Evolutionary conservation across 768 basidiomycete genomes (phyloP).

Genomic region (Boletellus sp.): DNA sequence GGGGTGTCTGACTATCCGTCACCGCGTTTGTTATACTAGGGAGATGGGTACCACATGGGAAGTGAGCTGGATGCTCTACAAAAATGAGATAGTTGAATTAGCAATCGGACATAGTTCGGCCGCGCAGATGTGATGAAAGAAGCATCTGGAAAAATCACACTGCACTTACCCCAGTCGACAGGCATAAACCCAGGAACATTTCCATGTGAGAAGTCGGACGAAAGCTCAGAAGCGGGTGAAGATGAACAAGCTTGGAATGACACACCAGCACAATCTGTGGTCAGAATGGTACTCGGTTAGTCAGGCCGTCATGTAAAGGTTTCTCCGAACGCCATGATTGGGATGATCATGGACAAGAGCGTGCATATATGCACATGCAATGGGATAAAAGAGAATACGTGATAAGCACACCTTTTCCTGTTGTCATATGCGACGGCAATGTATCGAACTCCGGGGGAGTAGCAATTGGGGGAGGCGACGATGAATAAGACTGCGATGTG

Average conservation of each 20-base stretch:
- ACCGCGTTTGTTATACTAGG: not conserved
- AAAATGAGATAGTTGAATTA: conserved; percentile 6
- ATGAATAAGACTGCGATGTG: not conserved
- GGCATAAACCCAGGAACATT: not conserved
- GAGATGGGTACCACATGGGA: not conserved
- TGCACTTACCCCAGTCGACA: conserved; percentile 14
- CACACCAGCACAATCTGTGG: conserved; percentile 10
- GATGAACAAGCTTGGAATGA: conserved; percentile 13
- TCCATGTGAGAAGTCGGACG: not conserved
- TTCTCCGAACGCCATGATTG: not conserved
- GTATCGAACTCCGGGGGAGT: not conserved
- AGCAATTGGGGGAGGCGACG: not conserved
- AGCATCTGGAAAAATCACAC: not conserved
- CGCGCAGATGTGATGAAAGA: not conserved
- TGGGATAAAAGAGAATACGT: not conserved
- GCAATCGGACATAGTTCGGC: too few relatives aligned
- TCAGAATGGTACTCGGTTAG: not conserved
- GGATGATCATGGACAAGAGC: not conserved
- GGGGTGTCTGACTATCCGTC: not conserved
- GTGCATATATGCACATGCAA: not conserved
- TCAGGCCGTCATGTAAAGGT: not conserved
- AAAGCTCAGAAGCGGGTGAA: not conserved
- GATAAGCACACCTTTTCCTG: conserved; percentile 4
- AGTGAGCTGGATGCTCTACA: conserved; percentile 1
- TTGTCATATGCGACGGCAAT: not conserved